Evolutionary conservation across 2,329 filamentous ascomycete species (phyloP).

Genomic region (Alternaria ethzedia): DNA sequence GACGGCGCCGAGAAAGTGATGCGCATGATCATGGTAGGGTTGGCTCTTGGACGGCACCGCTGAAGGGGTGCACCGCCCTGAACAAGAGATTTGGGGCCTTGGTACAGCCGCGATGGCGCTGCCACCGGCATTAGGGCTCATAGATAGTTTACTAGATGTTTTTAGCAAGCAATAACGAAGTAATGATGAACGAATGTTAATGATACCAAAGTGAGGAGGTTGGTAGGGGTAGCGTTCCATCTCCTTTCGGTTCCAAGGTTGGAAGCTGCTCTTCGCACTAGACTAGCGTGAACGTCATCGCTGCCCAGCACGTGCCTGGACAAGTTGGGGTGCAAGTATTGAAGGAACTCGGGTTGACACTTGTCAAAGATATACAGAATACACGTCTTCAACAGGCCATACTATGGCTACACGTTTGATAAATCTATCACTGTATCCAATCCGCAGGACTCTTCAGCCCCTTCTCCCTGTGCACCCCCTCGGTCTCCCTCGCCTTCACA

Average conservation of each 20-base stretch:
- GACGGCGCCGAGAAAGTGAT: constrained; percentile 49
- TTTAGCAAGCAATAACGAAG: not conserved
- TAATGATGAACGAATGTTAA: not conserved
- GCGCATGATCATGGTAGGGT: constrained; percentile 47
- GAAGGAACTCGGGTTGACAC: not conserved
- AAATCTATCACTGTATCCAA: constrained; percentile 22
- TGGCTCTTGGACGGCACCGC: constrained; percentile 27
- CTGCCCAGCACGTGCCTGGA: not conserved
- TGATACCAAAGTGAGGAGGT: not conserved
- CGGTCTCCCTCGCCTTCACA: constrained; percentile 47
- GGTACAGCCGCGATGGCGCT: constrained; percentile 2
- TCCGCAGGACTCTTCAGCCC: constrained; percentile 26
- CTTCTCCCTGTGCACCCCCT: constrained; percentile 24
- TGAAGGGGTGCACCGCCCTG: constrained; percentile 8
- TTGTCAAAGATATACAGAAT: not conserved
- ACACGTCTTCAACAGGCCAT: not conserved
- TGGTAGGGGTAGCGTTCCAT: not conserved
- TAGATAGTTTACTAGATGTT: not conserved
- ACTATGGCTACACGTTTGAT: not conserved
- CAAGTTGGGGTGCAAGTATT: not conserved
- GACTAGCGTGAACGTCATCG: not conserved
- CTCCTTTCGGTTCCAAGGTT: not conserved
- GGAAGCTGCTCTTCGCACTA: not conserved
- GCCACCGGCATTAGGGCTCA: not conserved
- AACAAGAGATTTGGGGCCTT: constrained; percentile 7